phyloP scores from a whole-genome alignment of 805 yeast genomes.

The Barnettozyma siamensis region DNA sequence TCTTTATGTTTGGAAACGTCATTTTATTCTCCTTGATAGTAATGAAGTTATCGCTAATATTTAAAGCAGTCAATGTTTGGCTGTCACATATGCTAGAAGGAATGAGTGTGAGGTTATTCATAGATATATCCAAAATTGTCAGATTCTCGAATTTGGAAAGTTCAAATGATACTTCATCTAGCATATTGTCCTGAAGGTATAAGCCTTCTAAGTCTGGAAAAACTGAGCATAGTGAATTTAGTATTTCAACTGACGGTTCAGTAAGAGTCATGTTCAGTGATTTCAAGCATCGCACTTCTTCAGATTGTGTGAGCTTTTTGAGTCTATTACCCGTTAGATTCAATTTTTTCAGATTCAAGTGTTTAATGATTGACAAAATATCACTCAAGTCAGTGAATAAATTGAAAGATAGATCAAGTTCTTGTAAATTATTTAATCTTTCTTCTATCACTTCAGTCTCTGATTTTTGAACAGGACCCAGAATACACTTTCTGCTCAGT shows the following conservation, averaged over 20 bases:
- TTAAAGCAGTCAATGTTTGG: constrained; percentile 14
- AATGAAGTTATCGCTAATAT: constrained; percentile 17
- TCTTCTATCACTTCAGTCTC: background rate
- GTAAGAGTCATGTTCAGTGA: constrained; percentile 24
- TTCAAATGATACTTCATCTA: constrained; percentile 12
- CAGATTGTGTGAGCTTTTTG: background rate
- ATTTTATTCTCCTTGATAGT: background rate
- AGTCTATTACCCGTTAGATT: constrained; percentile 53
- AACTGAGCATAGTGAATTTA: constrained; percentile 10
- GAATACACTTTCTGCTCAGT: constrained; percentile 39
- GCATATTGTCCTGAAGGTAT: constrained; percentile 23
- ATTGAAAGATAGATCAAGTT: constrained; percentile 58
- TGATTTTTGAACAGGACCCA: constrained; percentile 9
- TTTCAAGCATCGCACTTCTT: constrained; percentile 1
- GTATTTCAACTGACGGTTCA: constrained; percentile 4
- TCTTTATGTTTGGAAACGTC: constrained; percentile 11
- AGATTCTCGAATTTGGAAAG: constrained; percentile 3
- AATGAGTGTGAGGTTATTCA: constrained; percentile 33
- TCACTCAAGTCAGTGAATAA: constrained; percentile 38
- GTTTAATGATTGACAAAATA: constrained; percentile 32
- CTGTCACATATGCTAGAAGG: constrained; percentile 19
- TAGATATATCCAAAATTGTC: constrained; percentile 33
- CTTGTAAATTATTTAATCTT: constrained; percentile 30
- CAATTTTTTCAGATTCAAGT: constrained; percentile 34
- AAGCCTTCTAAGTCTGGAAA: constrained; percentile 34